Evolutionary conservation across 2,329 filamentous ascomycete genomes (phyloP).

Genomic region (Sordariomycetes sp.): DNA sequence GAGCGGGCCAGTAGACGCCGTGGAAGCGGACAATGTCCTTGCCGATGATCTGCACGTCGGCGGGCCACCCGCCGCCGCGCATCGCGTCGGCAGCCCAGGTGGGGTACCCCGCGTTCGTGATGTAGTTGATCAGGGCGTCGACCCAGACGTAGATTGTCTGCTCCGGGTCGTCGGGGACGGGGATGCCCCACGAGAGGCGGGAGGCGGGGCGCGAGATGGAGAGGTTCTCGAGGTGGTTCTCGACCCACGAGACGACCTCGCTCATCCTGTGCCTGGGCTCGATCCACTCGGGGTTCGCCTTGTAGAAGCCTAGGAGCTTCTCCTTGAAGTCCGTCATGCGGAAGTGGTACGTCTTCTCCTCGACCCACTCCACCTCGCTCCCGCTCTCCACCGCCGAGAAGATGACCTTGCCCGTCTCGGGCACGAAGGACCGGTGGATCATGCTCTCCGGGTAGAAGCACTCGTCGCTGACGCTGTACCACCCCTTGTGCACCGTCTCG

Average conservation of each 20-base stretch:
- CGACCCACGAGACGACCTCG: constrained; percentile 68
- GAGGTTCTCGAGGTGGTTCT: constrained; percentile 68
- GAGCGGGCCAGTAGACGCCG: constrained; percentile 94
- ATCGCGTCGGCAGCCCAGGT: constrained; percentile 46
- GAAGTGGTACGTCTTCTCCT: constrained; percentile 92
- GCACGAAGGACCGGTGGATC: constrained; percentile 62
- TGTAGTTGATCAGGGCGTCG: constrained; percentile 88
- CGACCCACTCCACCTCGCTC: constrained; percentile 87
- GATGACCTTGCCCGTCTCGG: constrained; percentile 68
- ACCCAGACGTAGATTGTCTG: constrained; percentile 99
- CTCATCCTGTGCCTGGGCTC: constrained; percentile 58
- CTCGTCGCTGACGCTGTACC: constrained; percentile 96
- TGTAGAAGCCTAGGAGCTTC: constrained; percentile 67
- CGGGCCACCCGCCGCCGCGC: constrained; percentile 68
- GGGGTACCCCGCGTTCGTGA: constrained; percentile 79
- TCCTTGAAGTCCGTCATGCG: constrained; percentile 72
- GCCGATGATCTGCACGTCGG: constrained; percentile 82
- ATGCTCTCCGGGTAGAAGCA: constrained; percentile 78
- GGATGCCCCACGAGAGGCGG: constrained; percentile 77
- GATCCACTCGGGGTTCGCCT: constrained; percentile 65
- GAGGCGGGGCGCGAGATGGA: constrained; percentile 75
- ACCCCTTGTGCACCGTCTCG: constrained; percentile 75
- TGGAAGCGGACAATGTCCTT: constrained; percentile 97
- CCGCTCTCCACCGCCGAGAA: constrained; percentile 80
- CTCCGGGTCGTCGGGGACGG: constrained; percentile 66